phyloP scores from a whole-genome alignment of 768 basidiomycete species.

The Serendipita indica region DNA sequence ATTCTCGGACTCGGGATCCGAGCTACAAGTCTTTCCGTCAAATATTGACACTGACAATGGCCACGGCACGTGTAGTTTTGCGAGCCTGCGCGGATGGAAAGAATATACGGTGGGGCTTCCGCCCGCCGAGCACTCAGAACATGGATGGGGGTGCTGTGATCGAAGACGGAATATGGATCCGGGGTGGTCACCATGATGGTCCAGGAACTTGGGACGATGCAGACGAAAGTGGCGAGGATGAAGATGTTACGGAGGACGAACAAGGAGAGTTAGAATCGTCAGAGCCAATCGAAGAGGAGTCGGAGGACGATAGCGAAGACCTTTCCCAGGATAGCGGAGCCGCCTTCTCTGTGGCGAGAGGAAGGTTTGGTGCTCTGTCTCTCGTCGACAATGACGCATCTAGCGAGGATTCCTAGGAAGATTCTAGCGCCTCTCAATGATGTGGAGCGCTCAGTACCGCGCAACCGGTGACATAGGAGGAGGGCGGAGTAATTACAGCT shows the following conservation, averaged over 20 bases:
- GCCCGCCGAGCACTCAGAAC: slow-evolving; percentile 40
- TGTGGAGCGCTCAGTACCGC: no score
- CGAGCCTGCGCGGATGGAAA: slow-evolving; percentile 69
- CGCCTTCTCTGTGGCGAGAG: not conserved
- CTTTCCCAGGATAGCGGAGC: not conserved
- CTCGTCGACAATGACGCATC: no score
- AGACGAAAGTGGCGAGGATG: not conserved
- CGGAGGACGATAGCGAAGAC: not conserved
- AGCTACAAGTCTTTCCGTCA: slow-evolving; percentile 1
- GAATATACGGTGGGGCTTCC: slow-evolving; percentile 65
- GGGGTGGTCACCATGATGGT: not conserved
- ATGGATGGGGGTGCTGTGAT: slow-evolving; percentile 8
- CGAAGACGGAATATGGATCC: slow-evolving; percentile 13
- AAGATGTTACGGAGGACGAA: not conserved
- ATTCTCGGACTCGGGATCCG: no score
- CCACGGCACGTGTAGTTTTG: slow-evolving; percentile 45
- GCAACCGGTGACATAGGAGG: no score
- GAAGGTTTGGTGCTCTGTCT: not conserved
- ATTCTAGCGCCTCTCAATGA: no score
- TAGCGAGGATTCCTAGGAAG: no score
- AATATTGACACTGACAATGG: not conserved
- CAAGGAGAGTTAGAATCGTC: not conserved
- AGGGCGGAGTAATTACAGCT: no score
- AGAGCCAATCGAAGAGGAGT: not conserved
- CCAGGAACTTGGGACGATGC: not conserved